Evolutionary conservation across 768 basidiomycete species (phyloP).

Genomic region (Candolleomyces eurysporus): DNA sequence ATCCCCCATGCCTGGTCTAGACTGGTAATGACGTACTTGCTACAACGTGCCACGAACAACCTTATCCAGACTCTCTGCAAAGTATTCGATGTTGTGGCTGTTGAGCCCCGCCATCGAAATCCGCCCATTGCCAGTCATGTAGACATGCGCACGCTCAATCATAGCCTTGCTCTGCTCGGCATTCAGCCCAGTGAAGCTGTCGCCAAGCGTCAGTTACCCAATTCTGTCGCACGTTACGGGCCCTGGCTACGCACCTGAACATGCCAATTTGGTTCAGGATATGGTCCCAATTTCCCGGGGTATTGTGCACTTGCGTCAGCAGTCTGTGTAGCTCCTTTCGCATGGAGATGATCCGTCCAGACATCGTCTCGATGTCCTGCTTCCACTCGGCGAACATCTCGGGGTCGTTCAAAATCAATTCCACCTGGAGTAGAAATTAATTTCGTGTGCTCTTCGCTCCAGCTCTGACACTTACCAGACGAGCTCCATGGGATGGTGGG

Average conservation of each 20-base stretch:
- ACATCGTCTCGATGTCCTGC: slow-evolving; percentile 88
- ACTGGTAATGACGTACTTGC: slow-evolving; percentile 21
- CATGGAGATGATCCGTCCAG: slow-evolving; percentile 90
- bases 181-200: slow-evolving; percentile 82
- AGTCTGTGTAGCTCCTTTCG: slow-evolving; percentile 72
- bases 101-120: slow-evolving; percentile 97
- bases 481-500: slow-evolving; percentile 88
- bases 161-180: slow-evolving; percentile 63
- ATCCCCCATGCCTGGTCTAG: slow-evolving; percentile 15
- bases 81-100: slow-evolving; percentile 70
- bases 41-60: slow-evolving; percentile 45
- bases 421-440: slow-evolving; percentile 44
- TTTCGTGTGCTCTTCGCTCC: background rate
- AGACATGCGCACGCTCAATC: slow-evolving; percentile 74
- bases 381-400: slow-evolving; percentile 87
- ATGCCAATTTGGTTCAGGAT: slow-evolving; percentile 96
- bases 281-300: slow-evolving; percentile 95
- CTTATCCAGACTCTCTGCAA: slow-evolving; percentile 69
- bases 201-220: slow-evolving; percentile 47
- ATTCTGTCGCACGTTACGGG: slow-evolving; percentile 69
- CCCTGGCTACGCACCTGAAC: slow-evolving; percentile 87
- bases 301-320: slow-evolving; percentile 75
- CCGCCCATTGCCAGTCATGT: slow-evolving; percentile 82
- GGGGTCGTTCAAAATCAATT: slow-evolving; percentile 75
- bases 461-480: slow-evolving; percentile 56